Percentiles rank a stretch among this genome's conserved stretches.
Conservation (phyloP, 352 stramenopile species). For the Detonula confervacea region DNA sequence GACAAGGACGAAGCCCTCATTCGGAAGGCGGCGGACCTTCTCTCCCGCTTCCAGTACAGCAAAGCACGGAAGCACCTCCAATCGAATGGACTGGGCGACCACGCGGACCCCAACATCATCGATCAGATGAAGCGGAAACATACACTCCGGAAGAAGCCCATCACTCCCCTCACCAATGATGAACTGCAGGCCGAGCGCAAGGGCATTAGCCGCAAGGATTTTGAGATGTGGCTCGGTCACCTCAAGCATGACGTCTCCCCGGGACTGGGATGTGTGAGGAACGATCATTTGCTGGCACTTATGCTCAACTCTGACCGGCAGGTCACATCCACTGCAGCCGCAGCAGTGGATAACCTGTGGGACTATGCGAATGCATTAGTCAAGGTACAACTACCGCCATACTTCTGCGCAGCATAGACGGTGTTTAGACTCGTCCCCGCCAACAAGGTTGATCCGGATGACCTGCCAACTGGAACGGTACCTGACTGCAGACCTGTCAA, state of each 20-base stretch:
- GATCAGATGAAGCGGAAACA: slow-evolving; percentile 4
- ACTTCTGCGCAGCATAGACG: slow-evolving; percentile 20
- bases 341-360: slow-evolving; percentile 9
- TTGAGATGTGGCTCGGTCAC: not conserved
- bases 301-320: not conserved
- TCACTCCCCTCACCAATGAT: not conserved
- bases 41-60: slow-evolving; percentile 13
- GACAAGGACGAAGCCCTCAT: not conserved
- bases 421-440: not conserved
- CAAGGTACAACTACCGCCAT: not conserved
- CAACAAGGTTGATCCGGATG: slow-evolving; percentile 2
- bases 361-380: slow-evolving; percentile 6
- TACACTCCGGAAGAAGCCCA: not conserved
- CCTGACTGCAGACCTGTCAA: not conserved
- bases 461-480: not conserved
- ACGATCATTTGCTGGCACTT: slow-evolving; percentile 7
- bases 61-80: slow-evolving; percentile 11
- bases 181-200: not conserved
- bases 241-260: slow-evolving; percentile 13
- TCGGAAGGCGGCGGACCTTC: not conserved
- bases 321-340: not conserved
- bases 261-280: slow-evolving; percentile 4
- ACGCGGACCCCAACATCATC: not conserved
- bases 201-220: not conserved
- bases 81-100: slow-evolving; percentile 9